Percentiles rank a stretch among this genome's conserved stretches.
Conservation (phyloP, 805 yeast genomes). For the Ogataea thermomethanolica region DNA sequence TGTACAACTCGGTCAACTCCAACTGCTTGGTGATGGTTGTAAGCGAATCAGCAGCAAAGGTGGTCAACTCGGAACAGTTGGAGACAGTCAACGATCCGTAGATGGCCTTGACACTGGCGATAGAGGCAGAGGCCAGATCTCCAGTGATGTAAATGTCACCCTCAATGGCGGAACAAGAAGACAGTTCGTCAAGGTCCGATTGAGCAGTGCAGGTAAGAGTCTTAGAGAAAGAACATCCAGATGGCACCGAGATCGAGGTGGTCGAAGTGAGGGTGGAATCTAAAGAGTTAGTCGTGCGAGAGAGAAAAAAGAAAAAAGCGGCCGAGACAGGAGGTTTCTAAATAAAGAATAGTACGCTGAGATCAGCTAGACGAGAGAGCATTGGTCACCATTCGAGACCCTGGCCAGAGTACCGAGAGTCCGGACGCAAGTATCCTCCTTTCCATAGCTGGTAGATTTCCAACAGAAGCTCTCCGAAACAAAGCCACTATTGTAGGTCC, state of each 20-base stretch:
- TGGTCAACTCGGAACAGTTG: constrained; percentile 60
- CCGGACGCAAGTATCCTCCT: no score
- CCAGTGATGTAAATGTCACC: constrained; percentile 78
- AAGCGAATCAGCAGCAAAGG: constrained; percentile 77
- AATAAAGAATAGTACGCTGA: constrained; percentile 1
- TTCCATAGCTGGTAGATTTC: no score
- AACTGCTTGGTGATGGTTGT: constrained; percentile 71
- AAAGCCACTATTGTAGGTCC: not conserved
- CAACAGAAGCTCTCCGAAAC: no score
- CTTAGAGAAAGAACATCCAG: constrained; percentile 61
- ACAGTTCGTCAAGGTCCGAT: constrained; percentile 67
- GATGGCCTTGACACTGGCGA: constrained; percentile 73
- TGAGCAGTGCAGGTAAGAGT: constrained; percentile 74
- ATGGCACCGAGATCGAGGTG: constrained; percentile 44
- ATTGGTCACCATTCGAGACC: no score
- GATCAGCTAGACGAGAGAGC: not conserved
- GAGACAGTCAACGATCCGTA: constrained; percentile 69
- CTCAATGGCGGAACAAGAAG: constrained; percentile 72
- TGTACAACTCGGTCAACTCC: constrained; percentile 57
- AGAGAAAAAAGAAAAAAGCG: constrained; percentile 1
- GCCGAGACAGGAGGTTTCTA: constrained; percentile 2
- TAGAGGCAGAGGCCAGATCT: constrained; percentile 56
- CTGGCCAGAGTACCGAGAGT: no score
- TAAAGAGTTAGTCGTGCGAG: constrained; percentile 13
- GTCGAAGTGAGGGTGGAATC: constrained; percentile 56